phyloP scores from a whole-genome alignment of 1,139 yeast species.

The Candida tetrigidarum region DNA sequence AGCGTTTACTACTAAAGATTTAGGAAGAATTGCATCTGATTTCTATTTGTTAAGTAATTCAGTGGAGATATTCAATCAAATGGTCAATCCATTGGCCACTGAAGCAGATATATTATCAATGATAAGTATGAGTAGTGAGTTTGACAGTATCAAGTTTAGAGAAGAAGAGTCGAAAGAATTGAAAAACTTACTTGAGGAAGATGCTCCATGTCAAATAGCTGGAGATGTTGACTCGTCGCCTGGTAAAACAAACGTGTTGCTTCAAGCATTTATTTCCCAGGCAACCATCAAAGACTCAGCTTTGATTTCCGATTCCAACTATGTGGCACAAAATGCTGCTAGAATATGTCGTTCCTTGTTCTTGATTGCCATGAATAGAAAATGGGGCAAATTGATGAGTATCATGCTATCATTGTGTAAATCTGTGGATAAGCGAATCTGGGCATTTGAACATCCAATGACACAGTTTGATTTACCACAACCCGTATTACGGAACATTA shows the following conservation, averaged over 20 bases:
- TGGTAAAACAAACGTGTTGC: constrained; percentile 84
- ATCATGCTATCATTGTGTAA: constrained; percentile 81
- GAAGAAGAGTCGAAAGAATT: constrained; percentile 87
- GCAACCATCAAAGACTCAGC: constrained; percentile 78
- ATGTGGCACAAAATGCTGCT: constrained; percentile 94
- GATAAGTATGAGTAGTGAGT: constrained; percentile 93
- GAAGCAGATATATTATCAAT: constrained; percentile 92
- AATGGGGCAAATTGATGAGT: constrained; percentile 86
- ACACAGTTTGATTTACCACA: constrained; percentile 83
- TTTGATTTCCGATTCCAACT: constrained; percentile 81
- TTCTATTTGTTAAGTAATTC: constrained; percentile 85
- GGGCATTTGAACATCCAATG: constrained; percentile 94
- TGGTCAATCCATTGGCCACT: constrained; percentile 82
- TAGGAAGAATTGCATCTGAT: constrained; percentile 95
- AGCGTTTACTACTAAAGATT: constrained; percentile 80
- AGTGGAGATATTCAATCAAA: constrained; percentile 85
- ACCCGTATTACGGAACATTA: constrained; percentile 63
- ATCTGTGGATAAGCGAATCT: constrained; percentile 78
- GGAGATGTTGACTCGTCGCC: constrained; percentile 77
- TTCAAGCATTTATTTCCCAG: constrained; percentile 88
- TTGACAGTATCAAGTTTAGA: constrained; percentile 86
- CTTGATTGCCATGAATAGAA: constrained; percentile 79
- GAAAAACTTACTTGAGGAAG: constrained; percentile 58
- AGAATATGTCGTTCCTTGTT: constrained; percentile 93
- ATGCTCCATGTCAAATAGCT: constrained; percentile 81